Conservation (phyloP, 2,329 filamentous ascomycete genomes). For the Reticulascus tulasneorum region DNA sequence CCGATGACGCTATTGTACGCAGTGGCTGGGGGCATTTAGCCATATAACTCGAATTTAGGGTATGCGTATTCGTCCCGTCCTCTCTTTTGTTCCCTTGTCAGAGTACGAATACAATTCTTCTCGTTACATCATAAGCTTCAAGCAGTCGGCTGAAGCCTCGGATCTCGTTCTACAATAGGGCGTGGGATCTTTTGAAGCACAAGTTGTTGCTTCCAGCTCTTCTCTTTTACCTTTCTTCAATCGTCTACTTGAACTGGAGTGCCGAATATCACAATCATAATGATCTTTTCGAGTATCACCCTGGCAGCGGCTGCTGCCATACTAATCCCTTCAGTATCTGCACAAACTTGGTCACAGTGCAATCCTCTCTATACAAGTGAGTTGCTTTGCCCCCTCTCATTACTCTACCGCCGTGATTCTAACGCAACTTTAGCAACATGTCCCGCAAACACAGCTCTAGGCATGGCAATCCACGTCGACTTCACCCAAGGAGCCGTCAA, state of each 20-base stretch:
- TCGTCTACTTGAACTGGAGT: too few species aligned
- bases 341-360: slow-evolving; percentile 37
- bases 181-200: too few species aligned
- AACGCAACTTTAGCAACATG: slow-evolving; percentile 49
- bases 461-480: slow-evolving; percentile 77
- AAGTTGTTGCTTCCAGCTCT: too few species aligned
- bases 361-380: slow-evolving; percentile 32
- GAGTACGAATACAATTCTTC: slow-evolving; percentile 1
- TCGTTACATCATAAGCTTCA: too few species aligned
- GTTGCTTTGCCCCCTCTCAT: neutral
- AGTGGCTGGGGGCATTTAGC: slow-evolving; percentile 15
- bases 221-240: neutral
- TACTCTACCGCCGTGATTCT: neutral
- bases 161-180: too few species aligned
- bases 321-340: slow-evolving; percentile 21
- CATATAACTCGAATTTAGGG: slow-evolving; percentile 12
- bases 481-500: slow-evolving; percentile 75
- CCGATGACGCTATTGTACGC: slow-evolving; percentile 14
- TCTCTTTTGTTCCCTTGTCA: neutral
- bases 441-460: slow-evolving; percentile 73
- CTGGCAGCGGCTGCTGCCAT: slow-evolving; percentile 18
- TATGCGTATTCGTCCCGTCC: too few species aligned
- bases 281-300: slow-evolving; percentile 9
- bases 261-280: slow-evolving; percentile 2
- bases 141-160: too few species aligned